phyloP scores from a whole-genome alignment of 495 filamentous ascomycete genomes.

The Entonaema liquescens region DNA sequence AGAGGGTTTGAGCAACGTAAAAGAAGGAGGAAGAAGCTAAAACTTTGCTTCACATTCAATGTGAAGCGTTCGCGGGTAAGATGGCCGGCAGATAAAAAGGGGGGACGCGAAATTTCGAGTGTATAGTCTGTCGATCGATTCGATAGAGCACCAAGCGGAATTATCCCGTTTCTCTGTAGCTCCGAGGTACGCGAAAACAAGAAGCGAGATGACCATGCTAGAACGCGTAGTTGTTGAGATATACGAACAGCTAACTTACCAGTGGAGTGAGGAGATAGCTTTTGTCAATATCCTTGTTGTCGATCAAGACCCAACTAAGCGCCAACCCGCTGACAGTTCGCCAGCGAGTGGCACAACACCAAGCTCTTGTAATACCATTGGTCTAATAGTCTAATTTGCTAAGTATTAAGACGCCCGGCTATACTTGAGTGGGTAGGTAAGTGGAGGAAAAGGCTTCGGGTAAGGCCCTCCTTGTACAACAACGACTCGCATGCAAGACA shows the following conservation, averaged over 20 bases:
- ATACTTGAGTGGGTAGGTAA: conserved; percentile 29
- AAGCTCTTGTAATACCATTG: conserved; percentile 21
- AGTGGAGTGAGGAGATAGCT: conserved; percentile 14
- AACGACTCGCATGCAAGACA: conserved; percentile 34
- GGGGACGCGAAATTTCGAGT: conserved; percentile 10
- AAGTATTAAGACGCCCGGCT: conserved; percentile 26
- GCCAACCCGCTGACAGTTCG: conserved; percentile 43
- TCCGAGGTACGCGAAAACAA: conserved; percentile 2
- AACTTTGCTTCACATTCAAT: conserved; percentile 36
- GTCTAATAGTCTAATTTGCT: conserved; percentile 21
- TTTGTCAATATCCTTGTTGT: conserved; percentile 32
- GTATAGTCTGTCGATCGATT: conserved; percentile 11
- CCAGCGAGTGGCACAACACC: conserved; percentile 20
- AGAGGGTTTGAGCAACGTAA: conserved; percentile 36
- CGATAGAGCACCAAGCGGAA: not conserved
- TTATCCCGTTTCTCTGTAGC: not conserved
- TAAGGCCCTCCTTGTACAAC: conserved; percentile 39
- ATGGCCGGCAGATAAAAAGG: conserved; percentile 30
- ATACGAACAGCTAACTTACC: conserved; percentile 10
- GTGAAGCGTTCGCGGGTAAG: conserved; percentile 7
- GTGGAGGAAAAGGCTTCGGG: conserved; percentile 37
- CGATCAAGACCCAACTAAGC: conserved; percentile 36
- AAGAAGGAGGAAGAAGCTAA: conserved; percentile 9
- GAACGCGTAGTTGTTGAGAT: not conserved
- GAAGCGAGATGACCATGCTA: not conserved